These are phyloP conservation scores for Hawksworthiomyces lignivorus DNA, from an alignment of 2,329 filamentous ascomycete genomes.

Conservation along the genomic window DNA sequence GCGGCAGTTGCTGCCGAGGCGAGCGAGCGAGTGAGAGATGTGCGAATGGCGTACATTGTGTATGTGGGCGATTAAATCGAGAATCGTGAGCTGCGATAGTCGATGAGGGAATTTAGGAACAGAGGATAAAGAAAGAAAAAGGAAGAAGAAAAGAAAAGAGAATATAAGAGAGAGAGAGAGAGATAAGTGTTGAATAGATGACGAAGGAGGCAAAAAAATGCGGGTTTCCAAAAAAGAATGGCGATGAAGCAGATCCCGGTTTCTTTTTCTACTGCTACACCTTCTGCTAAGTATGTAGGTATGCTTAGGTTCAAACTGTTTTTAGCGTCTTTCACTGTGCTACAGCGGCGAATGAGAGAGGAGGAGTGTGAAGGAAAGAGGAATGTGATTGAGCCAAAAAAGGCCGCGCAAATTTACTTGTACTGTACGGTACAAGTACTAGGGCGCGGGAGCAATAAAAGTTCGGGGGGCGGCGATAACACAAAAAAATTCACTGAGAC, in stretches of 20 bases:
- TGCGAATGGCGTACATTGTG: slow-evolving; percentile 14
- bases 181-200: not conserved
- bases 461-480: slow-evolving; percentile 9
- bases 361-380: slow-evolving; percentile 7
- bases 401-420: too few species aligned
- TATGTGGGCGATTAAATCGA: not conserved
- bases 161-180: not conserved
- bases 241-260: too few species aligned
- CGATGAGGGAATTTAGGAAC: not conserved
- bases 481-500: slow-evolving; percentile 7
- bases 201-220: not conserved
- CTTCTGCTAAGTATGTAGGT: not conserved
- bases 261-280: slow-evolving; percentile 1
- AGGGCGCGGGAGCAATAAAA: slow-evolving; percentile 6
- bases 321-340: not conserved
- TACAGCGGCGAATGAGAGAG: slow-evolving; percentile 8
- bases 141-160: not conserved
- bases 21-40: slow-evolving; percentile 10
- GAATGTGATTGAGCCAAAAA: too few species aligned
- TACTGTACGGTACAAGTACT: not conserved
- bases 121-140: not conserved
- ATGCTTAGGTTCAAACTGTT: not conserved
- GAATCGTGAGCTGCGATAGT: too few species aligned
- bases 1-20: slow-evolving; percentile 11
- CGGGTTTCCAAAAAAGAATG: slow-evolving; percentile 1